phyloP scores from a whole-genome alignment of 2,329 filamentous ascomycete species.

The Chalaropsis thielavioides region DNA sequence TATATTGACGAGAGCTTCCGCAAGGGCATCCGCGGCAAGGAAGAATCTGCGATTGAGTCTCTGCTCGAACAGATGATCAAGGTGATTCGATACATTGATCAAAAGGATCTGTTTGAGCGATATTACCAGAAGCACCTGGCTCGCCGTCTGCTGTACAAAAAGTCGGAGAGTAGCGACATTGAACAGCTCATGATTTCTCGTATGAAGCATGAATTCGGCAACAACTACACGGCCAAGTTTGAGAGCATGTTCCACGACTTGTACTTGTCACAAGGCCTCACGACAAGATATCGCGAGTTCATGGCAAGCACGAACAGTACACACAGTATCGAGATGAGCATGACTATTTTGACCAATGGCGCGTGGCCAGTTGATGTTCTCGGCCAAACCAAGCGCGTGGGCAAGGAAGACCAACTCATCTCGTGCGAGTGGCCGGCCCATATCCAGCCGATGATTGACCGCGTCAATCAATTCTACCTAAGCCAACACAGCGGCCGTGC shows the following conservation, averaged over 20 bases:
- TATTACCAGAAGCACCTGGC: slow-evolving; percentile 98
- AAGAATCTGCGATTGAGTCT: slow-evolving; percentile 67
- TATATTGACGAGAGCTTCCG: slow-evolving; percentile 97
- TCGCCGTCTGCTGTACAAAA: slow-evolving; percentile 71
- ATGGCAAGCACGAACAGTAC: slow-evolving; percentile 28
- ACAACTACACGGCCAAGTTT: slow-evolving; percentile 81
- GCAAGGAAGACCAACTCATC: slow-evolving; percentile 32
- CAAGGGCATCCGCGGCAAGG: slow-evolving; percentile 84
- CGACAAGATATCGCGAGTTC: slow-evolving; percentile 43
- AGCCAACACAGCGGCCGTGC: slow-evolving; percentile 76
- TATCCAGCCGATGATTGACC: slow-evolving; percentile 10
- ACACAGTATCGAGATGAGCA: slow-evolving; percentile 53
- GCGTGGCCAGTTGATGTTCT: slow-evolving; percentile 91
- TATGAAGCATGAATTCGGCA: slow-evolving; percentile 94
- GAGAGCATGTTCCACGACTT: slow-evolving; percentile 99
- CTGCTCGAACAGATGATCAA: slow-evolving; percentile 82
- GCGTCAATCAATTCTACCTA: slow-evolving; percentile 75
- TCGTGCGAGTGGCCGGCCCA: slow-evolving; percentile 20
- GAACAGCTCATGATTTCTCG: slow-evolving; percentile 92
- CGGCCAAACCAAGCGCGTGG: slow-evolving; percentile 33
- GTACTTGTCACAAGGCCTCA: slow-evolving; percentile 71
- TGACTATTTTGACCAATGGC: slow-evolving; percentile 81
- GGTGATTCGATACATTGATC: slow-evolving; percentile 72
- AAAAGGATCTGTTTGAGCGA: slow-evolving; percentile 88
- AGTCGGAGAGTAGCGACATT: slow-evolving; percentile 78